Evolutionary conservation across 768 basidiomycete species (phyloP), one percentile per base, ranked within the genome.

Genomic region (Amanita molliuscula): DNA sequence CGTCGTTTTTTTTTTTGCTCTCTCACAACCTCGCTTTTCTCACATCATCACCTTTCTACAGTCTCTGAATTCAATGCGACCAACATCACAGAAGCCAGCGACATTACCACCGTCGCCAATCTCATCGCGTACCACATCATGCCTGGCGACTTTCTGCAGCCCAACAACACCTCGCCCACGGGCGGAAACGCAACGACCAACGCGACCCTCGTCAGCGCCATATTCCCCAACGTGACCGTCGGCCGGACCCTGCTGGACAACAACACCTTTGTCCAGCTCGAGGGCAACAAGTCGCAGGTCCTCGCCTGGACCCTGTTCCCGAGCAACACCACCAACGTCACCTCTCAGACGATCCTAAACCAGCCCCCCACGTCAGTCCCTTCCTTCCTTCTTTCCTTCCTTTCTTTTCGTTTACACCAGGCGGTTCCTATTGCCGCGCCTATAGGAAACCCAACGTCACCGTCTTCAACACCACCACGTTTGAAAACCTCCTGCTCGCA

Each of bases 221-320:
- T 64, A 13, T 75, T 65, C 50, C 82, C 84, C 1, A 78, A 76
- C 55, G 68, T 72, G 54, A 84, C 83, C 0, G 63, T 88, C 48
- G 81, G 79, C 1, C 74, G 81, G 35, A 82, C 84, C 0, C 65
- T 81, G n/a, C 69, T 86, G 37, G 75, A 73, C 37, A 70, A 75
- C 34, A 57, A 73, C 0, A 51, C 65, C 0, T 60, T 73, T 25
- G 76, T 82, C 6, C 61, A 58, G 18, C 74, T 87, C 0, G 82
- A 83, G 56, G 84, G 75, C 5, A 73, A 73, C 54, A 68, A 73
- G 55, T 66, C 65, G 0, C 83, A 84, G 54, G 83, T 80, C 20
- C 59, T 83, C 9, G 73, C 65, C 0, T 75, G 75, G 72, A 66
- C 71, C 15, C 29, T 40, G 6, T 45, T 45, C 44, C 51, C 43